phyloP scores from a whole-genome alignment of 108 stramenopile species.

The Chaetoceros muelleri region DNA sequence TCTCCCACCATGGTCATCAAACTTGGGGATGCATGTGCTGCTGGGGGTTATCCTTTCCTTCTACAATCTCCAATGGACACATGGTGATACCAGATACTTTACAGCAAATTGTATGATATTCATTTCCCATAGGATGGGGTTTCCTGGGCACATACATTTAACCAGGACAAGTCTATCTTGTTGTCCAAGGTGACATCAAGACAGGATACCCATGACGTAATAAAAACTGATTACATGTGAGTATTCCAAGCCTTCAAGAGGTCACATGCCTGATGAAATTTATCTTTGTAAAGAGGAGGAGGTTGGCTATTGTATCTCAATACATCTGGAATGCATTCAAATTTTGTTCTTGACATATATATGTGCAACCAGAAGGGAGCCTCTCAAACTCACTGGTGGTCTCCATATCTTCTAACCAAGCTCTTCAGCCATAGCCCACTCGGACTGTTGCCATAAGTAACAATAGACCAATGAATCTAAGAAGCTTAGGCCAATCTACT shows the following conservation, averaged over 20 bases:
- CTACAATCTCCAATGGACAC: constrained; percentile 14
- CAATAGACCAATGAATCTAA: constrained; percentile 15
- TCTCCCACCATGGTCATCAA: constrained; percentile 6
- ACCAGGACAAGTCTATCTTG: too few species aligned
- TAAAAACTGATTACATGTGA: constrained; percentile 13
- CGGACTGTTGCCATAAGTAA: constrained; percentile 8
- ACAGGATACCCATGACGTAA: too few species aligned
- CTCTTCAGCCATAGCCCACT: constrained; percentile 6
- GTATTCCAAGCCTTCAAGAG: constrained; percentile 18
- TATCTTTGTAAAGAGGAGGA: constrained; percentile 11
- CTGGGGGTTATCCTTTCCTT: constrained; percentile 17
- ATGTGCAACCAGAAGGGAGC: constrained; percentile 5
- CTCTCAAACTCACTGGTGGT: too few species aligned
- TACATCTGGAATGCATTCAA: constrained; percentile 7
- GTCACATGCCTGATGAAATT: constrained; percentile 15
- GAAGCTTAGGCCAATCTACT: constrained; percentile 6
- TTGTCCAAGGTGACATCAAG: constrained; percentile 14
- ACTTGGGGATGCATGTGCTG: background rate
- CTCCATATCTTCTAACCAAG: constrained; percentile 2
- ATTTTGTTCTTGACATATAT: constrained; percentile 8
- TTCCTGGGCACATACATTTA: constrained; percentile 22
- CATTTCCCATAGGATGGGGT: constrained; percentile 26
- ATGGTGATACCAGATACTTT: constrained; percentile 11
- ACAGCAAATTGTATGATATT: constrained; percentile 26
- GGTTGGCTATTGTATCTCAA: constrained; percentile 8